Evolutionary conservation across 306 rosid species (phyloP), one percentile per base, ranked within the genome.

Genomic region (Cucurbita ficifolia): DNA sequence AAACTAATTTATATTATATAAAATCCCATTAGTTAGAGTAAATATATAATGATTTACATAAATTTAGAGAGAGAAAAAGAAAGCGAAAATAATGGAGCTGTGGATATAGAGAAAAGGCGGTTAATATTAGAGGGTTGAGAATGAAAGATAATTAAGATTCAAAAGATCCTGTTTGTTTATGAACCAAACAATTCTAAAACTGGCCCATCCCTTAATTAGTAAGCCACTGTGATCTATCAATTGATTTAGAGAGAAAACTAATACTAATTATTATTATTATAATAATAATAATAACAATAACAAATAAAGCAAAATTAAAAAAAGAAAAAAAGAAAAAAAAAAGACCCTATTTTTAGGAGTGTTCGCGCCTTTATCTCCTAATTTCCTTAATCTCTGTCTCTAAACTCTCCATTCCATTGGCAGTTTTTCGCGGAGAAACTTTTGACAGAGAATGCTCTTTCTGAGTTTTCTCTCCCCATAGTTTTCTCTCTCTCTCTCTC

Each of bases 401-500:
- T 16, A 2, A 1, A 59, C n/a, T 24, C 64, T 10, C 33, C 76
- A 57, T 74, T 49, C 48, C 78, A 59, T 75, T 3, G 59, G 36
- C 22, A 75, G 52, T 56, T 38, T 57, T 56, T 38, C 43, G 14
- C 12, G 13, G 11, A 60, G 43, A 75, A 59, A 59, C 70, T 75
- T 75, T 75, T 75, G 70, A 62, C 78, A 75, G 72, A 72, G 71
- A 62, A 75, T 59, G 78, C 19, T 75, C 60, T 18, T 53, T 38
- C 48, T 17, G 16, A 62, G 29, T 8, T 62, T 49, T 10, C 19
- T n/a, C 70, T 62, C 33, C 29, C 50, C 13, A 24, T 35, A 12
- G 10, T 22, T 42, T 38, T 46, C 8, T 6, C 19, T 57, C 39
- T 13, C 40, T 29, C 18, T 58, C 21, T 36, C 12, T 13, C 14